Evolutionary conservation across 495 filamentous ascomycete species (phyloP), one percentile per base, ranked within the genome.

Genomic region (Aeminium ludgeri): DNA sequence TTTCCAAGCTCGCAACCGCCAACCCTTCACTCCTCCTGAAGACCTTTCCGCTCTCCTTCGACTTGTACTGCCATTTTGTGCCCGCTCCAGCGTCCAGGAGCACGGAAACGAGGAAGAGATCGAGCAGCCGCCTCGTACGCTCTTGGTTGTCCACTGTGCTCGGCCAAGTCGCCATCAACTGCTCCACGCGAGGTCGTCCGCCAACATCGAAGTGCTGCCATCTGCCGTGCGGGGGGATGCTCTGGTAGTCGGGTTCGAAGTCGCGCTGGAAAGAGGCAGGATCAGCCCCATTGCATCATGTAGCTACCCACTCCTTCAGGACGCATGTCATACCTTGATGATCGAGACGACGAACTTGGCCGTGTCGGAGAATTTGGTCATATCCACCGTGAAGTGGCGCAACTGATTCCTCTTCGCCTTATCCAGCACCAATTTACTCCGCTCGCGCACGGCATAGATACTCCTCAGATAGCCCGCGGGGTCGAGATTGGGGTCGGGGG

Each of bases 281-380:
- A 39, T 1, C 6, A 2, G 27, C 7, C 19, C 32, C 18, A 10
- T 12, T 15, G 35, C 10, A 20, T 20, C 2, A 6, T 36, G 19
- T 35, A 43, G 38, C 51, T 32, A 53, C 50, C 45, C 5, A n/a
- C 52, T 25, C 11, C 38, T 37, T 30, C 27, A 38, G 23, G 32
- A 33, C 48, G 46, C 11, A 42, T 40, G 15, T 23, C 59, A 39
- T 56, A 86, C 89, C 81, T 95, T 96, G 65, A 97, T 95, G 43
- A 97, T 93, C 13, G 83, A 82, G 20, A 91, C 80, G 7, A 97
- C 79, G 56, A 93, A 97, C n/a, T 69, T 74, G 2, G 85, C 86
- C 1, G 87, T 87, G 43, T 86, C 84, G 25, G 68, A 58, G 54
- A 95, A 93, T 58, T 91, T 92, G 60, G 59, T 59, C 69, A 86